These are phyloP conservation scores for Circinella minor DNA, from an alignment of 371 early-diverging fungal species.

Conservation along the genomic window DNA sequence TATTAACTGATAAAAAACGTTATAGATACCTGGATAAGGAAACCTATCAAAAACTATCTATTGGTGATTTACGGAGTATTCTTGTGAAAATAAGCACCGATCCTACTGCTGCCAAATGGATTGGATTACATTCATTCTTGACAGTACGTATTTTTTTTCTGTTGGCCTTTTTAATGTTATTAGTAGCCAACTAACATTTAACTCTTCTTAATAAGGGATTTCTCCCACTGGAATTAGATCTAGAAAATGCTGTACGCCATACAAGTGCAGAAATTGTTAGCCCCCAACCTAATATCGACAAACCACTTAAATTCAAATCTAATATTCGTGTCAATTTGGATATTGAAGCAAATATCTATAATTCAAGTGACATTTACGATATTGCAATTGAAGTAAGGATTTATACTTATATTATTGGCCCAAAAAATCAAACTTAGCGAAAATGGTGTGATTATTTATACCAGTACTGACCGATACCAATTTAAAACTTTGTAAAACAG, in stretches of 20 bases:
- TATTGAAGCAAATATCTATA: conserved; percentile 45
- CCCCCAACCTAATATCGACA: conserved; percentile 47
- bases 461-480: too few relatives aligned
- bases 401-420: too few relatives aligned
- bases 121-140: conserved; percentile 38
- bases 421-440: too few relatives aligned
- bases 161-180: too few relatives aligned
- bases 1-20: not conserved
- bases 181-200: not conserved
- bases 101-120: conserved; percentile 21
- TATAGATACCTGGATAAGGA: conserved; percentile 7
- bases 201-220: conserved; percentile 27
- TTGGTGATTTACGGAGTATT: conserved; percentile 3
- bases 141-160: conserved; percentile 23
- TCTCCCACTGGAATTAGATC: conserved; percentile 37
- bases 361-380: conserved; percentile 35
- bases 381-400: conserved; percentile 47
- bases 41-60: not conserved
- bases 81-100: conserved; percentile 9
- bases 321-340: conserved; percentile 36
- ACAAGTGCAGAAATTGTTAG: conserved; percentile 39
- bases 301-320: conserved; percentile 38
- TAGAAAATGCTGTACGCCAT: conserved; percentile 38
- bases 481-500: conserved; percentile 13
- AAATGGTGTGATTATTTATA: too few relatives aligned